Evolutionary conservation across 768 basidiomycete species (phyloP), one percentile per base, ranked within the genome.

Genomic region (Trametes meyenii): DNA sequence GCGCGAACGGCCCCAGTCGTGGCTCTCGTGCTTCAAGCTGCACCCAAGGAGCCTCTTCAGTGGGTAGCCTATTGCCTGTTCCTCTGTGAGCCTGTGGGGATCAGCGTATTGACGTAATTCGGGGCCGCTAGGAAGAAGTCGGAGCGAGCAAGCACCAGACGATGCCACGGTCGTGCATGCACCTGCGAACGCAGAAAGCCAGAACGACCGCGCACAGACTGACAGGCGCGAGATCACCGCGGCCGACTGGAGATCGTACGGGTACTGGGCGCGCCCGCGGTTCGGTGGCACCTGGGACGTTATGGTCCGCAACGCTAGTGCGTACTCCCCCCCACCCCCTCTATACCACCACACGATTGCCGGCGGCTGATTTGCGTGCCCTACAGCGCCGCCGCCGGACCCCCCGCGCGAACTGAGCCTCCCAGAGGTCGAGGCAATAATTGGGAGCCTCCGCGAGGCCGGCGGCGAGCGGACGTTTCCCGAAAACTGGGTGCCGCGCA

Each of bases 231-330:
- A 49, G n/a, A 50, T 73, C 23, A 67, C 73, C 12, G 69, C 73
- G 1, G 65, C 70, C 5, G 83, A 83, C 40, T 86, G 83, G 83
- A 81, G 82, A 64, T 78, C 78, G 40, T 85, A 81, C 68, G 84
- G 81, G 0, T 80, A 82, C 55, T 85, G 80, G 74, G 81, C 84
- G 6, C 77, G 78, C 36, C 85, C 84, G 12, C 65, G 63, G 17
- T 62, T 83, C 10, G 77, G 78, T 46, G 71, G 71, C 35, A 43
- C 51, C 16, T 63, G 48, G 46, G 48, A 17, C 6, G 71, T 80
- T 3, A 62, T 71, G 23, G 78, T 79, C 7, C 65, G 69, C 54
- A 84, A 84, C 67, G 77, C 82, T 77, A 72, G 83, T 78, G 49
- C 26, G 65, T 69, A 58, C 40, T 23, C 12, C 19, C 8, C 23